Conservation (phyloP, 768 basidiomycete genomes). For the Tricholoma flavovirens region DNA sequence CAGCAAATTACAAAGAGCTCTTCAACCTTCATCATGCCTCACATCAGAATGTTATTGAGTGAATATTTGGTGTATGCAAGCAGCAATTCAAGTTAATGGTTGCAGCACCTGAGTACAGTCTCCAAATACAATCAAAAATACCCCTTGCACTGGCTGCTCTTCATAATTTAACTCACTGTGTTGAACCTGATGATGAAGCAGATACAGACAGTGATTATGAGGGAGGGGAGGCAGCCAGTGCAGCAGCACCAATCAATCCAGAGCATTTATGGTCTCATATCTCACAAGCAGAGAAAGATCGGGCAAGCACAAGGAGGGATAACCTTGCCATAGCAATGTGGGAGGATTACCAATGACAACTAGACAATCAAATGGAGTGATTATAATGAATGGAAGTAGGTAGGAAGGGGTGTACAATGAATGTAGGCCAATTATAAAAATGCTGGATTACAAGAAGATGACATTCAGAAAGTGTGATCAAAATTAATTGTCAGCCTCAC, state of each 20-base stretch:
- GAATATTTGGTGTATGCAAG: slow-evolving; percentile 24
- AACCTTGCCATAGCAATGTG: slow-evolving; percentile 21
- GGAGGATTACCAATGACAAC: slow-evolving; percentile 13
- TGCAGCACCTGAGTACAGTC: slow-evolving; percentile 8
- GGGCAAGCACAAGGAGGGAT: slow-evolving; percentile 15
- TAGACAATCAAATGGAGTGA: neutral
- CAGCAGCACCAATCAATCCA: slow-evolving; percentile 3
- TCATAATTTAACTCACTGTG: slow-evolving; percentile 23
- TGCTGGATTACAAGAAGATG: slow-evolving; percentile 4
- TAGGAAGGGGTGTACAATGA: neutral
- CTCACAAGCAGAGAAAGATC: slow-evolving; percentile 13
- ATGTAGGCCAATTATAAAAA: slow-evolving; percentile 1
- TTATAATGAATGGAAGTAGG: neutral
- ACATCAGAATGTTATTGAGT: slow-evolving; percentile 33
- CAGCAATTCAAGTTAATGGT: slow-evolving; percentile 15
- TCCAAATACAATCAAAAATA: slow-evolving; percentile 18
- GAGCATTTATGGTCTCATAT: slow-evolving; percentile 9
- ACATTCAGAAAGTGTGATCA: slow-evolving; percentile 3
- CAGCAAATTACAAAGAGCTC: slow-evolving; percentile 31
- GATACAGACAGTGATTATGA: slow-evolving; percentile 5
- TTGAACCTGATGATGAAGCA: slow-evolving; percentile 15
- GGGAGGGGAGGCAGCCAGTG: neutral
- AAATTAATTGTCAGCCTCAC: neutral
- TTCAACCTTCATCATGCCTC: slow-evolving; percentile 37
- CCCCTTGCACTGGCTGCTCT: slow-evolving; percentile 17